phyloP scores from a whole-genome alignment of 306 rosid species.

The Ochetophila trinervis region DNA sequence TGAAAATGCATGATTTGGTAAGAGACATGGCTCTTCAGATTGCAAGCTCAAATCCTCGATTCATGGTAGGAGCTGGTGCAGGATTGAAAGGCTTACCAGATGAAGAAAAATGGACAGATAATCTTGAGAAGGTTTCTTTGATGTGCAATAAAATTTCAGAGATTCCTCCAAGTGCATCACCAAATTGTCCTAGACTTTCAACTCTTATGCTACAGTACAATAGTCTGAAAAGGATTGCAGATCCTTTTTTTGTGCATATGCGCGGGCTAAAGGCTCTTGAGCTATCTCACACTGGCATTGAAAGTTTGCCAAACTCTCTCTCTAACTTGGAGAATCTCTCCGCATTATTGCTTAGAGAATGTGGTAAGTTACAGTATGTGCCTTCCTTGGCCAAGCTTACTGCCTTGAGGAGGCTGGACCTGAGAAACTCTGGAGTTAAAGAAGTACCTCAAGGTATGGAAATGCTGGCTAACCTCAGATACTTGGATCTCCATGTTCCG shows the following conservation, averaged over 20 bases:
- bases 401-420: conserved; percentile 16
- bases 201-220: conserved; percentile 2
- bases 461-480: conserved; percentile 1
- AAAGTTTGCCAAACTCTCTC: conserved; percentile 15
- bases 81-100: conserved; percentile 14
- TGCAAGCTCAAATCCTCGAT: not conserved
- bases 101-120: conserved; percentile 11
- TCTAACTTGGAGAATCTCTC: conserved; percentile 16
- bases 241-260: conserved; percentile 17
- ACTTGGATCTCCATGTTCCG: not conserved
- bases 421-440: not conserved
- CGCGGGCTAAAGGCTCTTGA: conserved; percentile 17
- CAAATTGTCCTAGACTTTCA: conserved; percentile 22
- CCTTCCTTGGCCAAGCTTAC: conserved; percentile 15
- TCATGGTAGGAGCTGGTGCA: conserved; percentile 13
- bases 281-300: conserved; percentile 8
- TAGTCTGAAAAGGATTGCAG: conserved; percentile 1
- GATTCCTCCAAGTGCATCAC: not conserved
- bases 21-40: conserved; percentile 20
- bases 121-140: conserved; percentile 19
- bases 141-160: conserved; percentile 14
- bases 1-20: conserved; percentile 25
- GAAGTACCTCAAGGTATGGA: conserved; percentile 26
- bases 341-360: conserved; percentile 7
- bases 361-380: not conserved